Conservation (phyloP, 1,139 yeast species). For the Hanseniaspora sp. region DNA sequence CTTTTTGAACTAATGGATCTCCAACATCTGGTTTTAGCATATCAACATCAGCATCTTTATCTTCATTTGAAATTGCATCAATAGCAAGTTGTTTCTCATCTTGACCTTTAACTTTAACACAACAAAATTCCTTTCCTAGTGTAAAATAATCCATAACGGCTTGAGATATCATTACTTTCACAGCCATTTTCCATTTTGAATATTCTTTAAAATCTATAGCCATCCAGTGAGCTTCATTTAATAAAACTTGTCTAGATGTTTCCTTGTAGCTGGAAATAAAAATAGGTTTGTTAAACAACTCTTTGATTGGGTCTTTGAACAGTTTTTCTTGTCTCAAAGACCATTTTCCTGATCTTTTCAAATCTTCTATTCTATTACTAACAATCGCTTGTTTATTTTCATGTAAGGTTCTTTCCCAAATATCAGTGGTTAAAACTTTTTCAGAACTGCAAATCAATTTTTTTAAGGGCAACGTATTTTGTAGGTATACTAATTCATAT, state of each 20-base stretch:
- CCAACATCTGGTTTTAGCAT: neutral
- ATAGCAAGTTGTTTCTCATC: neutral
- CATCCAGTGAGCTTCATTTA: constrained; percentile 83
- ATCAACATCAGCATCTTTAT: constrained; percentile 18
- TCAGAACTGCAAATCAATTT: constrained; percentile 76
- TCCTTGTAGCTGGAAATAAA: constrained; percentile 23
- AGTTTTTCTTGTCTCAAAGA: constrained; percentile 74
- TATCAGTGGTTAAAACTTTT: constrained; percentile 72
- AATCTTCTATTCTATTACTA: constrained; percentile 82
- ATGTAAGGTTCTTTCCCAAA: constrained; percentile 73
- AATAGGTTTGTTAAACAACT: constrained; percentile 23
- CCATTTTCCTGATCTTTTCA: constrained; percentile 83
- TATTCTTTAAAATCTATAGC: constrained; percentile 67
- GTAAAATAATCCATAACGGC: constrained; percentile 70
- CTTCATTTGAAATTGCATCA: constrained; percentile 16
- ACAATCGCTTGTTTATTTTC: constrained; percentile 92
- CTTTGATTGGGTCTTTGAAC: constrained; percentile 55
- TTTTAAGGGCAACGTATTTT: constrained; percentile 76
- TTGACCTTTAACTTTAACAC: constrained; percentile 36
- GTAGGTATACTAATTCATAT: constrained; percentile 74
- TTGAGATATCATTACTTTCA: constrained; percentile 58
- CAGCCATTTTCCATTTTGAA: constrained; percentile 54
- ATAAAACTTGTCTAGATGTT: constrained; percentile 48
- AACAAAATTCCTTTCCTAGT: constrained; percentile 52
- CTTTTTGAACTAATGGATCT: neutral